Conservation (phyloP, 2,329 filamentous ascomycete genomes). For the Talaromyces sp. region DNA sequence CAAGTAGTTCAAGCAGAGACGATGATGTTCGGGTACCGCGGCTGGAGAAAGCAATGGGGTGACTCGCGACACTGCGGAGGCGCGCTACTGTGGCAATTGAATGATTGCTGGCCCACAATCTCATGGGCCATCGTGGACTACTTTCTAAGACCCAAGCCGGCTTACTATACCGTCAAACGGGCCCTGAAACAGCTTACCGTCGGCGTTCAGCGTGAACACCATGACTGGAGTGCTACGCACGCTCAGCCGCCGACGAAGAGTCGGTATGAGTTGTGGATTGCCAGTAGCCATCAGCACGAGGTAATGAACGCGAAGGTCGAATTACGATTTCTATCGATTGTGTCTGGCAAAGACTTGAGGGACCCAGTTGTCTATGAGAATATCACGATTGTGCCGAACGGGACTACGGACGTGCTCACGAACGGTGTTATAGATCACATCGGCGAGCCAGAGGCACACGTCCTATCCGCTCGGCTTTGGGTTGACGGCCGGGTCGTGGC, state of each 20-base stretch:
- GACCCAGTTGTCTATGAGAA: slow-evolving; percentile 49
- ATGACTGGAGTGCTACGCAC: slow-evolving; percentile 44
- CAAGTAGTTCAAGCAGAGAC: slow-evolving; percentile 55
- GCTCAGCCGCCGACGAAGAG: slow-evolving; percentile 53
- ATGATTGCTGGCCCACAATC: slow-evolving; percentile 36
- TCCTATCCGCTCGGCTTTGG: slow-evolving; percentile 53
- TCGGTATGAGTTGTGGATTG: slow-evolving; percentile 55
- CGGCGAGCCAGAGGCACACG: slow-evolving; percentile 49
- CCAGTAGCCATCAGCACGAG: slow-evolving; percentile 43
- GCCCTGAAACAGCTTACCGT: slow-evolving; percentile 51
- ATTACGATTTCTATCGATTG: slow-evolving; percentile 52
- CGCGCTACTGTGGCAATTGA: slow-evolving; percentile 35
- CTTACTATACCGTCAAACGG: slow-evolving; percentile 54
- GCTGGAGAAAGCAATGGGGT: slow-evolving; percentile 39
- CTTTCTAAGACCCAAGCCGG: slow-evolving; percentile 53
- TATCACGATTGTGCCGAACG: slow-evolving; percentile 50
- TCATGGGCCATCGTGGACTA: slow-evolving; percentile 53
- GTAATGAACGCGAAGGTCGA: slow-evolving; percentile 35
- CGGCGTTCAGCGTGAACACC: slow-evolving; percentile 47
- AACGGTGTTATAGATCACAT: slow-evolving; percentile 44
- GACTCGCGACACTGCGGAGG: slow-evolving; percentile 42
- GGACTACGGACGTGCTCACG: slow-evolving; percentile 50
- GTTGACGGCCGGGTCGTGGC: slow-evolving; percentile 47
- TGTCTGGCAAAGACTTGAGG: slow-evolving; percentile 24
- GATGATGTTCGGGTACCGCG: slow-evolving; percentile 52